Base-by-base conservation (phyloP, 108 stramenopile genomes). In the Nitzschia sp. region DNA sequence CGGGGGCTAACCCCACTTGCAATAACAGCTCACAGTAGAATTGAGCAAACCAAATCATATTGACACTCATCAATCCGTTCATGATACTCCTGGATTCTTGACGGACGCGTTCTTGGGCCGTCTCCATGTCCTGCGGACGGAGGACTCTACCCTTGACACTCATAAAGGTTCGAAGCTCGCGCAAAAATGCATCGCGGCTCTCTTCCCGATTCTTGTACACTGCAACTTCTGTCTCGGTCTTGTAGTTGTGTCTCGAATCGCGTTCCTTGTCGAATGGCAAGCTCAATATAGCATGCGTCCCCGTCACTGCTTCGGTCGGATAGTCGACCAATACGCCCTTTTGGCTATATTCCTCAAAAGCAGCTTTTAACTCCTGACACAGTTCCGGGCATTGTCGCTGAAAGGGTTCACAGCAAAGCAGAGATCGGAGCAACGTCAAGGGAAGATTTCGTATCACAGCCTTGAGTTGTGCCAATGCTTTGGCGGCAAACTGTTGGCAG, bases 151-250 rank as follows among this genome's bases (percentile, higher is more conserved):
- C 84, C 42, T 82, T 82, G 9, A 84, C 66, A 21, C 77, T 85
- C 34, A 88, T 84, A 42, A 86, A 94, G 29, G 77, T 66, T 60
- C 93, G 78, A 26, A 94, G 77, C 65, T 89, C 82, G 38, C 69
- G 81, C 18, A 94, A 74, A 66, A 94, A 94, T 4, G 79, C 68
- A 66, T 94, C 93, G 27, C 93, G 72, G 34, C 70, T 76, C 30
- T 84, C 79, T 68, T 94, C 93, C 32, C 93, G 71, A 57, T 94
- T 91, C 56, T 84, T 88, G 70, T 81, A 94, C 18, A 90, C 26
- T 13, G 64, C 60, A 17, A 67, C 70, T 49, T 84, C 75, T 64
- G 80, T 79, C 9, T 56, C 56, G 8, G 85, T 75, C 27, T 71
- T 74, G 64, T 77, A 94, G 51, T 89, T 86, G 65, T 94, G 88